phyloP scores from a whole-genome alignment of 1,284 basidiomycete species.

The Tylopilus orsonianus region DNA sequence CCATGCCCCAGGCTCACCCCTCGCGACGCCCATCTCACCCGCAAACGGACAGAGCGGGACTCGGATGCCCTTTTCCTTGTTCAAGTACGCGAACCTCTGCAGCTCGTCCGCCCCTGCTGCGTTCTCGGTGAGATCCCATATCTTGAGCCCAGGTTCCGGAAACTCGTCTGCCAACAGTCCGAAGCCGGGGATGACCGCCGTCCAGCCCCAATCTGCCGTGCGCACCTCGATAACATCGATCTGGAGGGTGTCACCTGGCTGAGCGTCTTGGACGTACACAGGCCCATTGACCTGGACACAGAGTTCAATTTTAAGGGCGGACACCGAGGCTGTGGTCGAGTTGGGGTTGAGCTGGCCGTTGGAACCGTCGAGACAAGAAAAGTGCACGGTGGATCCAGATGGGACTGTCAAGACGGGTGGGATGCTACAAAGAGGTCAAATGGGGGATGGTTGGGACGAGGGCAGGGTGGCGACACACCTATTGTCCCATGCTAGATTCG shows the following conservation, averaged over 20 bases:
- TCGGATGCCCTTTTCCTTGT: slow-evolving; percentile 45
- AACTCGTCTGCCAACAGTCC: slow-evolving; percentile 58
- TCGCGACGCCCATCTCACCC: slow-evolving; percentile 68
- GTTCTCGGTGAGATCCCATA: slow-evolving; percentile 44
- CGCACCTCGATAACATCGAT: slow-evolving; percentile 53
- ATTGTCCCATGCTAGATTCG: slow-evolving; percentile 58
- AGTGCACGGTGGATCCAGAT: slow-evolving; percentile 54
- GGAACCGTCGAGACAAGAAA: slow-evolving; percentile 62
- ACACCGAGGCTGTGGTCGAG: slow-evolving; percentile 40
- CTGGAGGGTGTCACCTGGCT: slow-evolving; percentile 56
- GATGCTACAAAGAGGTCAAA: slow-evolving; percentile 38
- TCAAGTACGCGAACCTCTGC: slow-evolving; percentile 44
- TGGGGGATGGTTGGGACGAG: not conserved
- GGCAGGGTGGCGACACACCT: slow-evolving; percentile 38
- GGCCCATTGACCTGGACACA: slow-evolving; percentile 62
- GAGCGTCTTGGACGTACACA: slow-evolving; percentile 48
- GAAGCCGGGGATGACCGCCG: slow-evolving; percentile 56
- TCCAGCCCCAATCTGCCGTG: slow-evolving; percentile 63
- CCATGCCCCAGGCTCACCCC: slow-evolving; percentile 47
- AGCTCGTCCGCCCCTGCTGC: slow-evolving; percentile 20
- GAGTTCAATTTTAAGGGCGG: slow-evolving; percentile 43
- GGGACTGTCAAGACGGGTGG: slow-evolving; percentile 46
- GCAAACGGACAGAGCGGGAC: slow-evolving; percentile 55
- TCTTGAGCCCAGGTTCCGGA: slow-evolving; percentile 47
- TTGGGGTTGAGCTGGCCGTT: slow-evolving; percentile 56